Conservation (phyloP, 1,284 basidiomycete genomes). For the Ustilago xerochloae region DNA sequence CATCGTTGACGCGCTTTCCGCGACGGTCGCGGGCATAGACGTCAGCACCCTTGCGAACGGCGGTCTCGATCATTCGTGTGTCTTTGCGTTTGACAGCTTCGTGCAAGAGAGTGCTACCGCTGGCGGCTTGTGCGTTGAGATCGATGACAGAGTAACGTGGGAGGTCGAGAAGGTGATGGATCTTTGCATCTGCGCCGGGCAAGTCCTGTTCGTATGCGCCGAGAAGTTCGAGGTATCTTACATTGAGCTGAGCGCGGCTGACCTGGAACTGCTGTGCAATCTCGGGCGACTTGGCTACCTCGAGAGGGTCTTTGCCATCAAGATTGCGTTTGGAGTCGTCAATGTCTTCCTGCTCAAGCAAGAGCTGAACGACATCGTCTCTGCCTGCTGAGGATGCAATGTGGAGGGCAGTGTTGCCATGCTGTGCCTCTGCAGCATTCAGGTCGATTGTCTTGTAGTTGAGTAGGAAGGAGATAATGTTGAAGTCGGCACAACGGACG, state of each 20-base stretch:
- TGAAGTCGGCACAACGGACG: conserved; percentile 78
- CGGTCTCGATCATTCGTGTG: conserved; percentile 82
- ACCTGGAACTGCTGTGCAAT: conserved; percentile 83
- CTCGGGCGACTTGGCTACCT: conserved; percentile 75
- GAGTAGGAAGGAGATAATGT: conserved; percentile 75
- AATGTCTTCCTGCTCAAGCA: conserved; percentile 74
- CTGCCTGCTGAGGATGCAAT: conserved; percentile 85
- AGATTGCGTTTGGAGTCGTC: conserved; percentile 83
- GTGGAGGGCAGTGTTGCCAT: conserved; percentile 83
- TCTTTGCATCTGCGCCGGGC: conserved; percentile 72
- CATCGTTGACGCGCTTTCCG: conserved; percentile 81
- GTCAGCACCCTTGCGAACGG: conserved; percentile 85
- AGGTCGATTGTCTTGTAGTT: conserved; percentile 74
- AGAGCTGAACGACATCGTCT: conserved; percentile 75
- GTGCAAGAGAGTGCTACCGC: conserved; percentile 78
- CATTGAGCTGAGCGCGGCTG: conserved; percentile 79
- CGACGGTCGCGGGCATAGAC: conserved; percentile 85
- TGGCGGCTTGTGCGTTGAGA: conserved; percentile 50
- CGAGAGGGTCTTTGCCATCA: conserved; percentile 78
- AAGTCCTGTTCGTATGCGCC: conserved; percentile 65
- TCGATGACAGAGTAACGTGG: conserved; percentile 57
- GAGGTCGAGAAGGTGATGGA: conserved; percentile 48
- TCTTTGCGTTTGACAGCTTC: conserved; percentile 88
- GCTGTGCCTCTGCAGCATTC: conserved; percentile 61
- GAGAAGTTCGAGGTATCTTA: conserved; percentile 79